Base-by-base conservation (phyloP, 495 filamentous ascomycete species). In the Trichocladium uniseriatum region DNA sequence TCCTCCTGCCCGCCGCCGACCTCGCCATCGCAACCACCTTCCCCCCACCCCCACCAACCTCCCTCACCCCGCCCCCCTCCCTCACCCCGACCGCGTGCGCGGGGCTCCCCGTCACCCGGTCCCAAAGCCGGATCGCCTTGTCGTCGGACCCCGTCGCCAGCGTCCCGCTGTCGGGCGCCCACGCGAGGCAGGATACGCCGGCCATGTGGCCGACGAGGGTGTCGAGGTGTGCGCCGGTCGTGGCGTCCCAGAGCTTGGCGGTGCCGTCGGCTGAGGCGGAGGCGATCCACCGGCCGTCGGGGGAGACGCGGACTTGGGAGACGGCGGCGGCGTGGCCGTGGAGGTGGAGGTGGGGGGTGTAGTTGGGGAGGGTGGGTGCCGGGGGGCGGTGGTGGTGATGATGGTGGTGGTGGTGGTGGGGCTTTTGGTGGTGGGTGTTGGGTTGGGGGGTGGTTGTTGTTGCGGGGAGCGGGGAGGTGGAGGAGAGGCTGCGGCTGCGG, bases 101-200 rank as follows among this genome's bases (percentile, higher is more conserved):
- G 1, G 69, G 66, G 37, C 76, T 66, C 50, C 86, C 86, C 0
- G 86, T 91, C 13, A 79, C 69, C 15, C 87, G 75, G 63, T 95
- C 84, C 92, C 92, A 98, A 5, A 97, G 72, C 1, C 92, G 79
- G 49, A 98, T 96, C 0, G 86, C 82, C 64, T 97, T 98, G 73
- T 98, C 92, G 64, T 98, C 92, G 21, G 85, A 89, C 9, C 92
- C 92, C 15, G 89, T 89, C 0, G 90, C 94, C 38, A 98, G 75
- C 2, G 82, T 85, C 55, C 81, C 76, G 34, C 83, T 87, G 65
- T 95, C 89, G 2, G 94, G 91, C 41, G 81, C 78, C 92, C 92
- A 98, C 27, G 90, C 82, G 19, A 98, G 73, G 21, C 87, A 88
- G 0, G 86, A 91, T 11, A 98, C 79, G 51, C 92, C 92, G 1